Evolutionary conservation across 1,284 basidiomycete species (phyloP).

Genomic region (Ustilago bromivora): DNA sequence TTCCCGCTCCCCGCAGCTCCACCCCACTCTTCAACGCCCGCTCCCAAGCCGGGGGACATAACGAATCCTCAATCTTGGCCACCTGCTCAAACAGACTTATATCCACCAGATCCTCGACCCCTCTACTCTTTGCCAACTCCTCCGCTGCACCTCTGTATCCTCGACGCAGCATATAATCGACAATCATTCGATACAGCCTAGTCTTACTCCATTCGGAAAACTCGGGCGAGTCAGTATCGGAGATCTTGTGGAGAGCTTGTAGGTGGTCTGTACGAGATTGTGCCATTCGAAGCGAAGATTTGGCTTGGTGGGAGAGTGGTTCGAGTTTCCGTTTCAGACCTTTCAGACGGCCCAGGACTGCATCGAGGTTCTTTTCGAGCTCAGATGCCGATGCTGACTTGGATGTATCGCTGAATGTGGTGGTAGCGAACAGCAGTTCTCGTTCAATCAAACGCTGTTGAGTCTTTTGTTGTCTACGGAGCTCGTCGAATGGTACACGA

Average conservation of each 20-base stretch:
- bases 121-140: constrained; percentile 33
- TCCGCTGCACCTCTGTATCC: constrained; percentile 70
- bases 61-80: constrained; percentile 82
- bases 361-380: constrained; percentile 75
- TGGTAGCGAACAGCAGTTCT: constrained; percentile 44
- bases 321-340: constrained; percentile 82
- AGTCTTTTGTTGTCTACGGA: constrained; percentile 56
- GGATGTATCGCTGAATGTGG: constrained; percentile 21
- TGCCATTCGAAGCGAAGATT: constrained; percentile 35
- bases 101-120: constrained; percentile 74
- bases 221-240: constrained; percentile 20
- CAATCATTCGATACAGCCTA: constrained; percentile 87
- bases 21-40: not conserved
- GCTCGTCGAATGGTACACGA: constrained; percentile 73
- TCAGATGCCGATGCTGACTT: constrained; percentile 16
- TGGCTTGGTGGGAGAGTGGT: constrained; percentile 30
- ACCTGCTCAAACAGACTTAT: constrained; percentile 83
- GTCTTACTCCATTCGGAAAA: constrained; percentile 77
- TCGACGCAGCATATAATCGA: constrained; percentile 87
- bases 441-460: constrained; percentile 62
- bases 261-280: constrained; percentile 54
- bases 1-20: not conserved
- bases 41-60: constrained; percentile 70
- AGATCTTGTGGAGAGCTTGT: constrained; percentile 40
- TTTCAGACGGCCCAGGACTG: constrained; percentile 80